Evolutionary conservation across 2,329 filamentous ascomycete genomes (phyloP).

Genomic region (Pseudogymnoascus sp.): DNA sequence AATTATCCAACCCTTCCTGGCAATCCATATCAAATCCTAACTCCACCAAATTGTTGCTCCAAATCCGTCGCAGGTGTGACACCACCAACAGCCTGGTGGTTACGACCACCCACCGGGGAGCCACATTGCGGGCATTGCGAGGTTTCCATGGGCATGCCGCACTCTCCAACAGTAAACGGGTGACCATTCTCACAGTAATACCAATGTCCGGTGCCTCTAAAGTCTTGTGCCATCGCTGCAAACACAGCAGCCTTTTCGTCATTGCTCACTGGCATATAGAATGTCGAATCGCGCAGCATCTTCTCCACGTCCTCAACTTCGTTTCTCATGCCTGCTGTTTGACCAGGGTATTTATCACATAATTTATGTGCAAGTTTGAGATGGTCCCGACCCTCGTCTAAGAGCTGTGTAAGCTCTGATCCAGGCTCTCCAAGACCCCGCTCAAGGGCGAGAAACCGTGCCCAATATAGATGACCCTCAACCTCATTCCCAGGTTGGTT

Average conservation of each 20-base stretch:
- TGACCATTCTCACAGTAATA: conserved; percentile 50
- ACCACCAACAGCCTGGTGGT: conserved; percentile 42
- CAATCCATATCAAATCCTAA: conserved; percentile 17
- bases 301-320: conserved; percentile 39
- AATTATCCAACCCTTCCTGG: not conserved
- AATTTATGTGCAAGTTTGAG: conserved; percentile 16
- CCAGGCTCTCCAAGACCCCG: conserved; percentile 14
- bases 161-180: conserved; percentile 57
- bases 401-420: conserved; percentile 17
- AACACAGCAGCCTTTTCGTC: conserved; percentile 44
- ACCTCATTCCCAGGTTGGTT: conserved; percentile 16
- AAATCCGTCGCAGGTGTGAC: conserved; percentile 42
- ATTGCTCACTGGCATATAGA: conserved; percentile 40
- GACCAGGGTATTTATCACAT: conserved; percentile 18
- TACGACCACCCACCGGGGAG: conserved; percentile 44
- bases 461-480: conserved; percentile 21
- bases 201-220: conserved; percentile 51
- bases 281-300: conserved; percentile 38
- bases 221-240: conserved; percentile 42
- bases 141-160: conserved; percentile 55
- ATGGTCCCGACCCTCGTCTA: conserved; percentile 15
- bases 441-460: conserved; percentile 19
- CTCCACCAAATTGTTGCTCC: conserved; percentile 30
- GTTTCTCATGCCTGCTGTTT: conserved; percentile 16
- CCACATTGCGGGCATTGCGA: conserved; percentile 56